phyloP scores from a whole-genome alignment of 441 rosid genomes.

The Syzygium syzygioides region DNA sequence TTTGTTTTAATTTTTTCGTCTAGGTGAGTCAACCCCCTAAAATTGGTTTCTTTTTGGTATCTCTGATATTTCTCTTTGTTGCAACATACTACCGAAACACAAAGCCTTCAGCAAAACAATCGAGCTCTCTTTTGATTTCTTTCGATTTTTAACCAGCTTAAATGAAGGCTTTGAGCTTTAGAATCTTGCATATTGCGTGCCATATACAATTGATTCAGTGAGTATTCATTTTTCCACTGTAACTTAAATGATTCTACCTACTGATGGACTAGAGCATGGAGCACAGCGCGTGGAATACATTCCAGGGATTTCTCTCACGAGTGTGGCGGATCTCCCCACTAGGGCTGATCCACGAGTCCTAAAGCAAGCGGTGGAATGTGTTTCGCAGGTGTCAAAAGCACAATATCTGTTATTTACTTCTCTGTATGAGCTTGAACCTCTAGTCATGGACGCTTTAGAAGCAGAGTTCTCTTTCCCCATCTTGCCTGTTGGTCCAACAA shows the following conservation, averaged over 20 bases:
- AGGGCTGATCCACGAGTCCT: neutral
- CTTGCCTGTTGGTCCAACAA: constrained; percentile 34
- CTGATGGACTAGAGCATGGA: constrained; percentile 18
- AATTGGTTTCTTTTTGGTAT: neutral
- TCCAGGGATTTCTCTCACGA: constrained; percentile 30
- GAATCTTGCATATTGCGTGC: neutral
- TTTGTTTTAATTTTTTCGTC: neutral
- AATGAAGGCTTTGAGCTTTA: neutral
- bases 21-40: neutral
- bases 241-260: neutral
- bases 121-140: neutral
- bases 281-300: constrained; percentile 28
- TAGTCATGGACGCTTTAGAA: constrained; percentile 22
- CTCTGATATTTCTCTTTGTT: neutral
- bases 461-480: constrained; percentile 14
- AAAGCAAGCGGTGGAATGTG: neutral
- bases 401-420: constrained; percentile 36
- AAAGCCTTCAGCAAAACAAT: neutral
- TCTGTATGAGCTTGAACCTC: constrained; percentile 34
- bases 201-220: neutral
- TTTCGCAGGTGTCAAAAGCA: constrained; percentile 24
- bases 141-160: neutral
- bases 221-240: neutral
- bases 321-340: constrained; percentile 23
- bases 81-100: neutral